phyloP scores from a whole-genome alignment of 2,329 filamentous ascomycete genomes.

The Graphilbum sp. region DNA sequence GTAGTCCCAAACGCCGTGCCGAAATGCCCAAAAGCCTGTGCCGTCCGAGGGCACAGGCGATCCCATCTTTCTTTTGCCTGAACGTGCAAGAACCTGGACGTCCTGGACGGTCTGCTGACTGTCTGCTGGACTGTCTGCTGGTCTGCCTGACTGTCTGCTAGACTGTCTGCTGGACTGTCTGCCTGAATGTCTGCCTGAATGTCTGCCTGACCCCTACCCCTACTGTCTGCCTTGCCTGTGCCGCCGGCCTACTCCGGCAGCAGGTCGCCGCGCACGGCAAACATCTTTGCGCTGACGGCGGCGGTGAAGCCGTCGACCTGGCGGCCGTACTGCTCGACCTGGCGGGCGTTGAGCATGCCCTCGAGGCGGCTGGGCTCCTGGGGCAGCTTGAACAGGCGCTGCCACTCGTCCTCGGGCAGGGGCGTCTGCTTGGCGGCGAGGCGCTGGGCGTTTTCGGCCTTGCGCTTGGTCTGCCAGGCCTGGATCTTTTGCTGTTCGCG shows the following conservation, averaged over 20 bases:
- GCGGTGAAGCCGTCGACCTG: conserved; percentile 95
- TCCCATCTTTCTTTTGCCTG: no score
- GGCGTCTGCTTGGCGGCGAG: conserved; percentile 72
- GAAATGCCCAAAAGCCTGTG: conserved; percentile 2
- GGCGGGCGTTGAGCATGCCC: conserved; percentile 84
- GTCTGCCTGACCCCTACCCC: not conserved
- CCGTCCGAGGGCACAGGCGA: no score
- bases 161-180: no score
- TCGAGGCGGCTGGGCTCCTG: conserved; percentile 86
- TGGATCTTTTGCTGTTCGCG: conserved; percentile 95
- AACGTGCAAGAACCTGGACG: no score
- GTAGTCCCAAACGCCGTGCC: conserved; percentile 5
- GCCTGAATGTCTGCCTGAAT: no score
- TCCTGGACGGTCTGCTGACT: no score
- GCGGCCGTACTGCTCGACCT: conserved; percentile 95
- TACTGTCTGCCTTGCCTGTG: no score
- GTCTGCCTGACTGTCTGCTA: no score
- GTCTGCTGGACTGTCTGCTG: no score
- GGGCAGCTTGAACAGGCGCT: conserved; percentile 93
- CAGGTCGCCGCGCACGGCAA: conserved; percentile 66
- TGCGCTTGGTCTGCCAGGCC: conserved; percentile 92
- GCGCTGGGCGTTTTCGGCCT: conserved; percentile 81
- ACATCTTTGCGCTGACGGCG: conserved; percentile 90
- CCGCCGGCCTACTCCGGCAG: no score
- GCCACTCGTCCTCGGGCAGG: conserved; percentile 95